Evolutionary conservation across 768 basidiomycete species (phyloP), one percentile per base, ranked within the genome.

Genomic region (Postia placenta): DNA sequence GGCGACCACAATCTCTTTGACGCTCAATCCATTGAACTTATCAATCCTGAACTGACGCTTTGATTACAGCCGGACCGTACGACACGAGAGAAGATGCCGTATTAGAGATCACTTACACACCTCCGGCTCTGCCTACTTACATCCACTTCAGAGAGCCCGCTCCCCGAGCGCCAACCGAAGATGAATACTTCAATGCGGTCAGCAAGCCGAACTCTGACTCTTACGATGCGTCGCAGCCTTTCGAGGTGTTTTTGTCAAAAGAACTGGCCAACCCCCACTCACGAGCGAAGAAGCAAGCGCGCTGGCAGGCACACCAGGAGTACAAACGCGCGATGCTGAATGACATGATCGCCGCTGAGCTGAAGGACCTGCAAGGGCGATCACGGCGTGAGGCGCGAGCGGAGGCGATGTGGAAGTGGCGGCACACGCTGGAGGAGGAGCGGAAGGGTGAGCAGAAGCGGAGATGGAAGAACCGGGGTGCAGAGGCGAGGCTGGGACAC

Each of bases 211-310:
- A 59, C 23, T 66, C 67, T 24, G 58, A 62, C n/a, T 60, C 74
- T 24, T 75, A 74, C 53, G 74, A 81, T 25, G 72, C 74, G 11
- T 64, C 72, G 12, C 68, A 71, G 9, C 85, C 86, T 11, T 73
- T 87, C 51, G 90, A 92, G 61, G 60, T 75, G 20, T 79, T 80
- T 59, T 66, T 92, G 49, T 61, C 69, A 39, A 75, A 76, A 52
- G 90, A 92, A 59, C 77, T 92, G 33, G 74, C 86, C 23, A 90
- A 91, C 64, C 88, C 88, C 22, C 84, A 90, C 60, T 80, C 85
- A 11, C 82, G 87, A 17, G 85, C 88, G 7, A 90, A 87, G 72
- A 90, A 87, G 64, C 82, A 86, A 58, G 70, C 71, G 42, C 79
- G 90, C 54, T 92, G 85, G 85, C 79, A 86, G 63, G 71, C 70